Evolutionary conservation across 345 rosid species (phyloP).

Genomic region (Pistacia integerrima): DNA sequence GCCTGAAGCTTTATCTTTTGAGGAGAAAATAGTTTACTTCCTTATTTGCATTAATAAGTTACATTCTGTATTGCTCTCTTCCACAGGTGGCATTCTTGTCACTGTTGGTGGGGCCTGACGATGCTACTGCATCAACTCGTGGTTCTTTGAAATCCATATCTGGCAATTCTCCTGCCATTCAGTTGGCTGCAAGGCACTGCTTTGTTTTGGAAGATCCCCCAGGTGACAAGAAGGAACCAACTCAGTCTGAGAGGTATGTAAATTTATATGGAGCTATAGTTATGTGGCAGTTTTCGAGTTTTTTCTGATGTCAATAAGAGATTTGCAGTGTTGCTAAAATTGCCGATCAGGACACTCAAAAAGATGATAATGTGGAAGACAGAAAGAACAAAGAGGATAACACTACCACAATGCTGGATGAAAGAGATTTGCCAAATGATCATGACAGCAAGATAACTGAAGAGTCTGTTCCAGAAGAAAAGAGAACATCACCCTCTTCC

Average conservation of each 20-base stretch:
- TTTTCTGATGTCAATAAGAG: conserved; percentile 36
- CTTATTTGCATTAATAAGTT: background rate
- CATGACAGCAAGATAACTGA: conserved; percentile 33
- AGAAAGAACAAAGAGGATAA: conserved; percentile 37
- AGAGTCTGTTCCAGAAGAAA: conserved; percentile 51
- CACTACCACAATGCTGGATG: conserved; percentile 33
- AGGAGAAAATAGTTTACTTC: background rate
- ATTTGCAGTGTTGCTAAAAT: conserved; percentile 52
- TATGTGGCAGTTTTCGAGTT: conserved; percentile 23
- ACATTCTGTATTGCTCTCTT: conserved; percentile 6
- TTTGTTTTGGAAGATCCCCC: conserved; percentile 92
- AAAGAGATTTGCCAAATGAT: conserved; percentile 30
- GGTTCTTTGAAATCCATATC: conserved; percentile 65
- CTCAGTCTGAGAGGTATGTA: conserved; percentile 57
- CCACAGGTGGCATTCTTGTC: conserved; percentile 78
- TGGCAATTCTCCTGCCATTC: conserved; percentile 57
- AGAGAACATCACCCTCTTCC: conserved; percentile 30
- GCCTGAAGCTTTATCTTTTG: background rate
- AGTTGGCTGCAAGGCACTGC: conserved; percentile 85
- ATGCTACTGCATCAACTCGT: conserved; percentile 73
- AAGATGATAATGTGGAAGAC: conserved; percentile 41
- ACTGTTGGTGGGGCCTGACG: conserved; percentile 61
- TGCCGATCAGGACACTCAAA: conserved; percentile 37
- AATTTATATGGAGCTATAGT: conserved; percentile 1
- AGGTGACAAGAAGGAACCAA: conserved; percentile 51